Base-by-base conservation (phyloP, 768 basidiomycete species). In the Russula vinacea region DNA sequence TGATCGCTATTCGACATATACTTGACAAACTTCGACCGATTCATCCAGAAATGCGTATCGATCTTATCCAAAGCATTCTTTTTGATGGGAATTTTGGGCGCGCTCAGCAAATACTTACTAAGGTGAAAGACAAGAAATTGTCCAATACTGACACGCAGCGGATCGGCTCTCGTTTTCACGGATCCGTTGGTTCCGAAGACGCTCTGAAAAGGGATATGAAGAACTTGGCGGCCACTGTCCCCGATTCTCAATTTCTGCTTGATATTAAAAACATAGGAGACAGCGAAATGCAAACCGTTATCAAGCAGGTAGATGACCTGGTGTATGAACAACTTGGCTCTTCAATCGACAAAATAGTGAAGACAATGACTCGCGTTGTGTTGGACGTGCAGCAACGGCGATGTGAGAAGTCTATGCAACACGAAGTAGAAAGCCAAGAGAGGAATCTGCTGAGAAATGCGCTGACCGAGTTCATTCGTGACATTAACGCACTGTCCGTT, bases 231-330 rank as follows among this genome's bases (percentile, higher is more conserved):
- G 29, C 19, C 3, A n/a, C 7, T 2, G 40, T 64, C 11, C 14
- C 58, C 1, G 65, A 70, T 33, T 13, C 44, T 2, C 57, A 40
- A 0, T 70, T 70, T 39, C 40, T 70, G 2, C 40, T 58, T 17
- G n/a, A 22, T 9, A 29, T 69, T 22, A 50, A 54, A 13, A 24
- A 22, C 33, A 51, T 58, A 17, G 51, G n/a, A 13, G 32, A 51
- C 5, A 17, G 44, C 1, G 62, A 62, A 5, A 3, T 53, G 14
- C 40, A 44, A 22, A 39, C 68, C 3, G 35, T 45, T 2, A 64
- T 67, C 7, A 42, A 39, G 9, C 50, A 58, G 3, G 58, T 60
- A 13, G 54, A 54, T 6, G 29, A 14, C 7, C 24, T 56, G 3
- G 68, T 59, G 5, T 42, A 53, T n/a, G 11, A 47, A 0, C 55